Evolutionary conservation across 768 basidiomycete species (phyloP), one percentile per base, ranked within the genome.

Genomic region (Fomitopsis serialis): DNA sequence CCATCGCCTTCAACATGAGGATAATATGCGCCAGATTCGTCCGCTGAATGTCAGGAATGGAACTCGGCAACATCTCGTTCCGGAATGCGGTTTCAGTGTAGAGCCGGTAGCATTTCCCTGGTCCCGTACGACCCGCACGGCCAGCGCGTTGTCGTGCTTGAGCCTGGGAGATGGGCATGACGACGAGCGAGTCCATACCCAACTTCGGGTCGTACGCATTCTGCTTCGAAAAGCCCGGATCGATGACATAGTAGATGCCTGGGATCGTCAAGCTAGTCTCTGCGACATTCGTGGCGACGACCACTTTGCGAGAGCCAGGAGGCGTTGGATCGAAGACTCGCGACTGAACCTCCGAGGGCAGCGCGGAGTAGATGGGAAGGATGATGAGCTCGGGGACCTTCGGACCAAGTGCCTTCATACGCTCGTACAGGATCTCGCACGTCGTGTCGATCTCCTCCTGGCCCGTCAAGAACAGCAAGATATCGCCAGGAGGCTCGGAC

Each of bases 221-320:
- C 70, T 99, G 97, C 70, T 99, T 99, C 34, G 93, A 87, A 73
- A 99, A 98, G 12, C 97, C 97, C 1, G 97, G 96, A 66, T 99
- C 97, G 57, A 99, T 87, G 61, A 99, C 96, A 62, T 98, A 99
- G 76, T 98, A 98, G 66, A 99, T 97, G 27, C 95, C 97, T n/a
- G n/a, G 93, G 63, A 98, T 99, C 8, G 97, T 98, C 66, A 99
- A 77, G 72, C 92, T 94, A 11, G 97, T 98, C 75, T 99, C 97
- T 2, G 97, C 97, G 51, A 98, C 95, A 69, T 98, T 99, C 23
- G 97, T 99, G n/a, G 97, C 96, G 61, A 99, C 92, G 64, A 98
- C 94, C 57, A 96, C 93, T 74, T 99, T 99, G 55, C 97, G 89
- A n/a, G 96, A 86, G 45, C 97, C 97, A 17, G 94, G 94, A 6